Evolutionary conservation across 805 yeast species (phyloP).

Genomic region (Suhomyces emberorum): DNA sequence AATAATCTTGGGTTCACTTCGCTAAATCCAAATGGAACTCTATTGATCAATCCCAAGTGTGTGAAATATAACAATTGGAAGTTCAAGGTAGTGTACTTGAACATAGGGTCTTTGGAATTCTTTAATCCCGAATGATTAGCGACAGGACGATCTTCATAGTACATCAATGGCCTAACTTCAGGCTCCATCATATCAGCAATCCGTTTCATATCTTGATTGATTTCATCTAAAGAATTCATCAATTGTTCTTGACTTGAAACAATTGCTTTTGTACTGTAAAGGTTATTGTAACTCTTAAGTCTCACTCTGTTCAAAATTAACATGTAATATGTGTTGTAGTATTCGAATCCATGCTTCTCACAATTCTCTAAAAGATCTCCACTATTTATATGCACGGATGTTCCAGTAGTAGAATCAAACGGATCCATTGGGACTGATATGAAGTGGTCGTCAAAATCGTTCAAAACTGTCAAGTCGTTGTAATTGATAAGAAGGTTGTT

Average conservation of each 20-base stretch:
- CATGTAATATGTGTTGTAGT: conserved; percentile 13
- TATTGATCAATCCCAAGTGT: conserved; percentile 25
- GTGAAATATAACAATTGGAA: conserved; percentile 23
- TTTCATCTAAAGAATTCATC: conserved; percentile 9
- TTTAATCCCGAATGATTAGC: not conserved
- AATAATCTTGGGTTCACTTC: conserved; percentile 13
- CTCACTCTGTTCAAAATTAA: conserved; percentile 21
- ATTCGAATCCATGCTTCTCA: conserved; percentile 5
- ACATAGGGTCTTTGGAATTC: not conserved
- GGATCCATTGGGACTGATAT: conserved; percentile 13
- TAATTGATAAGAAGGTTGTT: conserved; percentile 46
- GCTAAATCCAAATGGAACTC: conserved; percentile 21
- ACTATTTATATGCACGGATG: not conserved
- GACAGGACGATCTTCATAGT: not conserved
- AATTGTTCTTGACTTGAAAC: conserved; percentile 3
- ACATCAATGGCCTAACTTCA: conserved; percentile 18
- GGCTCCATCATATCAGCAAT: conserved; percentile 18
- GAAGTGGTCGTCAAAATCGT: conserved; percentile 13
- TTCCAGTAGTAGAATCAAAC: conserved; percentile 4
- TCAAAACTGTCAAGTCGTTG: conserved; percentile 32
- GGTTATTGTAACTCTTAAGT: conserved; percentile 18
- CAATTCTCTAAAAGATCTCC: conserved; percentile 7
- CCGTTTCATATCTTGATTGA: conserved; percentile 19
- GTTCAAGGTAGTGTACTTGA: conserved; percentile 5
- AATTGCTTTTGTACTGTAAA: conserved; percentile 20